Conservation (phyloP, 2,329 filamentous ascomycete species). For the Zasmidium citrigriseum region DNA sequence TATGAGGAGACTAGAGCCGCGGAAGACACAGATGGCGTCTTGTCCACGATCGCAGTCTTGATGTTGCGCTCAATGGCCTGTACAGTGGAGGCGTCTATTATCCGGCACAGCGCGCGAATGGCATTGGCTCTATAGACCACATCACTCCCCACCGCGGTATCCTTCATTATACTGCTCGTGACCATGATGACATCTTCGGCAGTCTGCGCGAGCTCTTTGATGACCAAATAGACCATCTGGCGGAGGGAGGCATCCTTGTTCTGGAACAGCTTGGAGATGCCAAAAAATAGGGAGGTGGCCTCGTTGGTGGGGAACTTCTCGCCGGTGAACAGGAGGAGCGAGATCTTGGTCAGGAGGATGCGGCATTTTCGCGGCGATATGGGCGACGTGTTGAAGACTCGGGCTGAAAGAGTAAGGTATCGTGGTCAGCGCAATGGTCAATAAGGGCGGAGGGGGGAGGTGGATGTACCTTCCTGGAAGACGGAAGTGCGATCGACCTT, state of each 20-base stretch:
- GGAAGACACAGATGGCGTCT: constrained; percentile 95
- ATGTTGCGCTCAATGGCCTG: constrained; percentile 97
- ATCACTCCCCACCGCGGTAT: constrained; percentile 92
- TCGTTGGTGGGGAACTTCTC: constrained; percentile 97
- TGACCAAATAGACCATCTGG: constrained; percentile 97
- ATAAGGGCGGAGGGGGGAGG: constrained; percentile 14
- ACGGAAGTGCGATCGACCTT: constrained; percentile 97
- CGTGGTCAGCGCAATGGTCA: constrained; percentile 15
- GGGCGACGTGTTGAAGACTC: constrained; percentile 95
- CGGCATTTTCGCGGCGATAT: constrained; percentile 97
- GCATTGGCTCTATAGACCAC: constrained; percentile 93
- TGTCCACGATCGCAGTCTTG: constrained; percentile 99
- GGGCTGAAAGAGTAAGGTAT: constrained; percentile 61
- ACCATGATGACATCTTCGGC: constrained; percentile 99
- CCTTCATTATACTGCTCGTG: constrained; percentile 99
- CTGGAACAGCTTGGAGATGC: constrained; percentile 98
- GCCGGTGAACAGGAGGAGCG: constrained; percentile 91
- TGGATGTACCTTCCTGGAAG: constrained; percentile 87
- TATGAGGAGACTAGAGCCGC: constrained; percentile 96
- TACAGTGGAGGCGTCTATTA: constrained; percentile 94
- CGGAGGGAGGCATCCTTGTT: constrained; percentile 98
- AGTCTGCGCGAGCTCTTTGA: constrained; percentile 94
- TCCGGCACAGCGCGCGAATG: constrained; percentile 90
- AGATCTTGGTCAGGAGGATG: constrained; percentile 95
- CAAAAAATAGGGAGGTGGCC: constrained; percentile 97